Base-by-base conservation (phyloP, 306 rosid genomes). In the Prunus armeniaca region DNA sequence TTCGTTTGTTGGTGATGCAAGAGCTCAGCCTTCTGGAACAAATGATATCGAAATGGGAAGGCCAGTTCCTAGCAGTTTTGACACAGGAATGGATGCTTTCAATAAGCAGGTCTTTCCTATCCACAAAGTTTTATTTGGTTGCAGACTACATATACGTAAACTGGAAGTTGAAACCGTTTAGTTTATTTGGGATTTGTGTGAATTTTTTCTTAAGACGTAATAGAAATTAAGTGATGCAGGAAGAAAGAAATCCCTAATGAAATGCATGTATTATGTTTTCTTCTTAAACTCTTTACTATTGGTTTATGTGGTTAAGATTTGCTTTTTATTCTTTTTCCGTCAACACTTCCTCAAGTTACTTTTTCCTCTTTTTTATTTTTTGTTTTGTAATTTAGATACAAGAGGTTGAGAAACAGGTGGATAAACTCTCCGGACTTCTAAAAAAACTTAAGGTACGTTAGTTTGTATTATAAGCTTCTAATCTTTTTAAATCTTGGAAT, bases 31-130 rank as follows among this genome's bases (percentile, higher is more conserved):
- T 86, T 87, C 93, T 2, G 86, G 93, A 84, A 86, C 80, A 82
- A 76, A 71, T 77, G 98, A 94, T 83, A 79, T 94, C 30, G 98
- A 94, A 84, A 92, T 90, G 96, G 98, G 97, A 79, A 86, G 80
- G 60, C 96, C 78, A 67, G 80, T 65, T 67, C 83, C 83, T 34
- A 84, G 83, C 82, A 77, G 79, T 73, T 71, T 86, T 47, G 91
- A 89, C 79, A 38, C 82, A 67, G 98, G 93, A 74, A 89, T 89
- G 96, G 93, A 86, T 38, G 75, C 86, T 74, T 93, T 93, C 82
- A 91, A 93, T 82, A 93, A 91, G 82, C 95, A 93, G 98, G 98
- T 93, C 34, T 71, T 55, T 80, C 47, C 72, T 74, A 76, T 22
- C 24, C 79, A 56, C 46, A 52, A 27, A 64, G 9, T 17, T 63